Evolutionary conservation across 805 yeast genomes (phyloP).

Genomic region (Metschnikowia chrysomelidarum): DNA sequence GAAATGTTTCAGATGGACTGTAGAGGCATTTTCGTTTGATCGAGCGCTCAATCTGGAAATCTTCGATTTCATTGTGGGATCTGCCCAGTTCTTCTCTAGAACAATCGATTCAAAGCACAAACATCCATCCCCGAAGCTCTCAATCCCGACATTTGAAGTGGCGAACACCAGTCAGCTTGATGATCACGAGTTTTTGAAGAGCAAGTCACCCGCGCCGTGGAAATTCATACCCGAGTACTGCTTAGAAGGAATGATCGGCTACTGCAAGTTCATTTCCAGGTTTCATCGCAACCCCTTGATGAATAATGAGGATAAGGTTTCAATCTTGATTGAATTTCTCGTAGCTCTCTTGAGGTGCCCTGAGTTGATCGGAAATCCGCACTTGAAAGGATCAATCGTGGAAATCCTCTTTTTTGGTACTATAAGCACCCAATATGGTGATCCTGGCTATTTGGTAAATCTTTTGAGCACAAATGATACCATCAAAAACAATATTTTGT

Average conservation of each 20-base stretch:
- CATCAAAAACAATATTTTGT: slow-evolving; percentile 65
- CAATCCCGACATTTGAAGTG: slow-evolving; percentile 55
- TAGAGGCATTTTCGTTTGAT: slow-evolving; percentile 61
- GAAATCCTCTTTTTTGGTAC: slow-evolving; percentile 80
- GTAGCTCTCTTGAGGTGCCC: slow-evolving; percentile 80
- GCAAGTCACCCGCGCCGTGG: slow-evolving; percentile 71
- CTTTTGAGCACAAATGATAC: slow-evolving; percentile 63
- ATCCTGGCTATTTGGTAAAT: slow-evolving; percentile 72
- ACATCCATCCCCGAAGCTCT: slow-evolving; percentile 52
- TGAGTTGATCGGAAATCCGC: slow-evolving; percentile 86
- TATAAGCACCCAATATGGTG: slow-evolving; percentile 50
- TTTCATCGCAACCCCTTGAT: slow-evolving; percentile 58
- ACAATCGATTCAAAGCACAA: slow-evolving; percentile 69
- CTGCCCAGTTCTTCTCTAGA: slow-evolving; percentile 67
- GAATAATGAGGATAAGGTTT: slow-evolving; percentile 49
- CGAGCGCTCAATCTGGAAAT: slow-evolving; percentile 59
- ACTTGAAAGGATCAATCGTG: slow-evolving; percentile 79
- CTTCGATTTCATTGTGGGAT: slow-evolving; percentile 75
- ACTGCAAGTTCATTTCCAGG: slow-evolving; percentile 59
- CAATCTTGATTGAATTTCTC: slow-evolving; percentile 64
- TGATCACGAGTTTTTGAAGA: slow-evolving; percentile 67
- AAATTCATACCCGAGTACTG: slow-evolving; percentile 82
- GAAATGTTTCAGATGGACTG: slow-evolving; percentile 49
- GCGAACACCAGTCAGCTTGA: slow-evolving; percentile 66
- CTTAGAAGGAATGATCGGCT: slow-evolving; percentile 77